Evolutionary conservation across 768 basidiomycete genomes (phyloP).

Genomic region (Solioccasus polychromus): DNA sequence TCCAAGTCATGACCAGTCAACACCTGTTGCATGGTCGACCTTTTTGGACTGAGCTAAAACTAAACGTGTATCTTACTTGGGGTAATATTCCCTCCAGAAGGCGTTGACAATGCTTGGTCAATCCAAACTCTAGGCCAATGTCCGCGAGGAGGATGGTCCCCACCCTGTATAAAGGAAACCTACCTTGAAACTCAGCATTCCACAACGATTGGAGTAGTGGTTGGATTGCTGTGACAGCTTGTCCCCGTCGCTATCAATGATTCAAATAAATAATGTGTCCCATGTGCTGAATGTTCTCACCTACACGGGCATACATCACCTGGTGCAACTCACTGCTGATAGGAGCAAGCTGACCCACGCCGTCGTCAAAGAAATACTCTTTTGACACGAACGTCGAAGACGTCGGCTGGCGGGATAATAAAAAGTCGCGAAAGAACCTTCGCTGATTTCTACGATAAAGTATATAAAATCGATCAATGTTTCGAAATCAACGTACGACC

Average conservation of each 20-base stretch:
- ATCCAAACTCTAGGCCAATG: conserved; percentile 71
- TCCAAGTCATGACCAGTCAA: conserved; percentile 72
- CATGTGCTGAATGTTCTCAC: conserved; percentile 22
- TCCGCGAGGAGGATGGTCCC: conserved; percentile 76
- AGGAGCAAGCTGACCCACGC: conserved; percentile 30
- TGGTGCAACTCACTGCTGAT: conserved; percentile 43
- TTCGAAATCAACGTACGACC: conserved; percentile 5
- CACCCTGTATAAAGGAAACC: conserved; percentile 63
- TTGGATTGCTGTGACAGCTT: conserved; percentile 60
- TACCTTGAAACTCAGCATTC: conserved; percentile 76
- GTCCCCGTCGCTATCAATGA: conserved; percentile 53
- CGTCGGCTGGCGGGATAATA: conserved; percentile 56
- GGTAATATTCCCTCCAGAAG: conserved; percentile 80
- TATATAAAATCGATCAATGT: conserved; percentile 12
- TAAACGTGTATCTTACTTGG: conserved; percentile 48
- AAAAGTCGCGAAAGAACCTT: conserved; percentile 61
- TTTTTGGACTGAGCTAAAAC: background rate
- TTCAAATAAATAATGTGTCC: conserved; percentile 5
- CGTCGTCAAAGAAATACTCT: conserved; percentile 52
- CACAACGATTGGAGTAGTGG: conserved; percentile 70
- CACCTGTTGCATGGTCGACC: conserved; percentile 41
- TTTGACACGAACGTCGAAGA: conserved; percentile 50
- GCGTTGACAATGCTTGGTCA: conserved; percentile 60
- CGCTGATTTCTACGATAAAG: conserved; percentile 53
- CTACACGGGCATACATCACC: conserved; percentile 39